These are phyloP conservation scores for Colletotrichum eleusines DNA, from an alignment of 2,329 filamentous ascomycete genomes.

Conservation along the genomic window DNA sequence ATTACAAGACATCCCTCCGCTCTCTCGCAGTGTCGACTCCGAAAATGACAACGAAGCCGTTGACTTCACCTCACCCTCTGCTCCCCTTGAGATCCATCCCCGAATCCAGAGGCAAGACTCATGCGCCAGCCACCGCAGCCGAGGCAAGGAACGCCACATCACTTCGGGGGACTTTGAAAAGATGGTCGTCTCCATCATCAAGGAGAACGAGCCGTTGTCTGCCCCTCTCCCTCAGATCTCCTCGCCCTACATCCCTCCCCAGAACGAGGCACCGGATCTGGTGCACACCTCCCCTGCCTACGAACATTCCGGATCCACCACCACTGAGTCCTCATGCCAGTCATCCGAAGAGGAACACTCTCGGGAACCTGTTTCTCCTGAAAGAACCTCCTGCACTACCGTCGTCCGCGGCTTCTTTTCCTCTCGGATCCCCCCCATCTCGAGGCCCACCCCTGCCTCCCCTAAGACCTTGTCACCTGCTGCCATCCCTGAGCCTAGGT, in stretches of 20 bases:
- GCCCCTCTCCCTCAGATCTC: conserved; percentile 62
- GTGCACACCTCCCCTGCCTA: conserved; percentile 48
- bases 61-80: conserved; percentile 67
- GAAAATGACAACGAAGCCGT: conserved; percentile 75
- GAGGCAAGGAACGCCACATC: too few relatives aligned
- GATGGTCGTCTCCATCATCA: too few relatives aligned
- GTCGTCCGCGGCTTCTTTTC: conserved; percentile 90
- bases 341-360: conserved; percentile 70
- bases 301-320: conserved; percentile 59
- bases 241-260: conserved; percentile 54
- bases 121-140: conserved; percentile 75
- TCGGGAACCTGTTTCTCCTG: conserved; percentile 52
- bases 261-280: conserved; percentile 58
- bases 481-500: too few relatives aligned
- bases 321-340: conserved; percentile 66
- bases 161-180: too few relatives aligned
- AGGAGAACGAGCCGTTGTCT: too few relatives aligned
- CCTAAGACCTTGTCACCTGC: conserved; percentile 63
- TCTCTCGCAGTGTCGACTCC: conserved; percentile 84
- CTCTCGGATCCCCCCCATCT: conserved; percentile 71
- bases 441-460: conserved; percentile 62
- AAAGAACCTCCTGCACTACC: conserved; percentile 68
- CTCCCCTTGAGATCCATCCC: conserved; percentile 71
- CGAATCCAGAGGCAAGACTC: conserved; percentile 79
- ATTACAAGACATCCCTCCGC: conserved; percentile 72